These are phyloP conservation scores for Vinca minor DNA, from an alignment of 257 asterid species.

Conservation along the genomic window DNA sequence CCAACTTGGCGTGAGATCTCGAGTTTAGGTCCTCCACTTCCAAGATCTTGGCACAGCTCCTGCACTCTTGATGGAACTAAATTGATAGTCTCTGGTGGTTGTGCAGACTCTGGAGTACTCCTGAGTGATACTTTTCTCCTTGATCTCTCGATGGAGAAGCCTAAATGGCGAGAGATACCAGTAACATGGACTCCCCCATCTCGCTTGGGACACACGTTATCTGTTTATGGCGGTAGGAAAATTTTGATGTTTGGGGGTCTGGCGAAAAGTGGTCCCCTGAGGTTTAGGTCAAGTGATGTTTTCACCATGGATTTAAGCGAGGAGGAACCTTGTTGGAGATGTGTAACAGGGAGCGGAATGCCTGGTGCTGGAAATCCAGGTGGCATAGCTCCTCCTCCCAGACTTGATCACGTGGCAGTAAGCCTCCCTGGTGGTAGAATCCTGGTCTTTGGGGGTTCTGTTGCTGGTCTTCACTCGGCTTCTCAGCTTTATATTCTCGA, in stretches of 20 bases:
- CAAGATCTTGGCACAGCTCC: conserved; percentile 97
- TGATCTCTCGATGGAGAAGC: conserved; percentile 77
- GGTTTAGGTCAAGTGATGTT: conserved; percentile 89
- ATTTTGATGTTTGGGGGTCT: conserved; percentile 93
- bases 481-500: conserved; percentile 87
- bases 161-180: conserved; percentile 82
- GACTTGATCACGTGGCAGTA: conserved; percentile 93
- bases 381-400: conserved; percentile 89
- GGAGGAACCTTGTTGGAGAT: conserved; percentile 86
- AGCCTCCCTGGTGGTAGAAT: conserved; percentile 88
- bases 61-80: conserved; percentile 93
- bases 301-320: conserved; percentile 90
- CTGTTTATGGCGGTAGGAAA: conserved; percentile 76
- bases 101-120: conserved; percentile 84
- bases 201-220: conserved; percentile 77
- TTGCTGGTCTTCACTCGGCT: conserved; percentile 95
- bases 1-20: conserved; percentile 92
- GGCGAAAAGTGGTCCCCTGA: conserved; percentile 67
- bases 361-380: conserved; percentile 97
- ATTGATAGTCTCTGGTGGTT: conserved; percentile 92
- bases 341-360: conserved; percentile 86
- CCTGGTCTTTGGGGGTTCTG: conserved; percentile 83
- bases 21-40: conserved; percentile 89
- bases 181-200: conserved; percentile 88
- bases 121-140: conserved; percentile 78